Conservation (phyloP, 2,329 filamentous ascomycete species). For the Ophiocordyceps camponoti-floridani region DNA sequence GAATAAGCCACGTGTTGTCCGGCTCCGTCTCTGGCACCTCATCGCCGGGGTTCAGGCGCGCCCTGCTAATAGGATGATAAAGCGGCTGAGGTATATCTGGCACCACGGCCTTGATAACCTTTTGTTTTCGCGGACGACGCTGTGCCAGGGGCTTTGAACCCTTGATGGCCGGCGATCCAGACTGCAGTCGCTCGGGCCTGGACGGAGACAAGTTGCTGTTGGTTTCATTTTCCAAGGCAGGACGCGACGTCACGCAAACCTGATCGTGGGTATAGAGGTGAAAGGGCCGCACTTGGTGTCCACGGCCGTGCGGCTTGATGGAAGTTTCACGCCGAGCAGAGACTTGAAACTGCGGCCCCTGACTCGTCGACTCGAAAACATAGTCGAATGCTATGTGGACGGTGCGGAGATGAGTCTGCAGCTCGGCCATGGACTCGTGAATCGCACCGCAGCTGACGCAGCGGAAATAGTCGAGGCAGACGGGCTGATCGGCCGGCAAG, state of each 20-base stretch:
- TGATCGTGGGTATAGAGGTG: conserved; percentile 28
- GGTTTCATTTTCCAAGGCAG: conserved; percentile 16
- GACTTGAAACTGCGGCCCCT: conserved; percentile 21
- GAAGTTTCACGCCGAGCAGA: conserved; percentile 13
- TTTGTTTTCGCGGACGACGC: conserved; percentile 6
- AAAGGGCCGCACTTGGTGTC: conserved; percentile 22
- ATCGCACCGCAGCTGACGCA: conserved; percentile 32
- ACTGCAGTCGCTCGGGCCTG: conserved; percentile 8
- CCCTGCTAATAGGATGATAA: conserved; percentile 40
- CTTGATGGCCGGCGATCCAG: conserved; percentile 7
- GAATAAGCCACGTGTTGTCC: conserved; percentile 36
- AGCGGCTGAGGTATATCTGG: conserved; percentile 32
- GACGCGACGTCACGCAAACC: conserved; percentile 24
- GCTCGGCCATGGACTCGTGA: conserved; percentile 26
- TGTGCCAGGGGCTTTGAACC: conserved; percentile 3
- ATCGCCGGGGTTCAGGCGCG: conserved; percentile 27
- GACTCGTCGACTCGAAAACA: conserved; percentile 16
- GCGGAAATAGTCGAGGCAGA: conserved; percentile 27
- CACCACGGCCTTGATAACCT: conserved; percentile 18
- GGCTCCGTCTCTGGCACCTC: conserved; percentile 23
- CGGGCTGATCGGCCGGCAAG: conserved; percentile 22
- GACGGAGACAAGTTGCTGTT: conserved; percentile 7
- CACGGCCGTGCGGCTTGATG: conserved; percentile 22
- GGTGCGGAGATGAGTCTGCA: conserved; percentile 28
- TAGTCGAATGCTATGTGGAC: conserved; percentile 28